Base-by-base conservation (phyloP, 495 filamentous ascomycete species). In the Penicillium soppii region DNA sequence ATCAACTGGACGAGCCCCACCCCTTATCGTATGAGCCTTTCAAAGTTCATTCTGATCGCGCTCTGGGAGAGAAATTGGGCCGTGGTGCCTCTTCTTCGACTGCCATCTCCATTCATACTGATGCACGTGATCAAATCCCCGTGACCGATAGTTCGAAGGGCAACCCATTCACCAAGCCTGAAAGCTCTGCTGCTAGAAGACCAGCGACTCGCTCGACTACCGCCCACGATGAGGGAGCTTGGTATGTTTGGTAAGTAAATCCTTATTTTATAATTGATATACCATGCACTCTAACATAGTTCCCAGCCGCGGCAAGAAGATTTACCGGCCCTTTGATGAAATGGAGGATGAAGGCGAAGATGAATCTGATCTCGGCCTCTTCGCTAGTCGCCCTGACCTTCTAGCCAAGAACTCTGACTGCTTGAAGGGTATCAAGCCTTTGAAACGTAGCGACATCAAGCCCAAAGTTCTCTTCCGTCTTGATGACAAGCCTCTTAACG, bases 91-190 rank as follows among this genome's bases (percentile, higher is more conserved):
- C 15, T 38, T 9, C 64, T n/a, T 69, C 75, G 33, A 64, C 79
- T 9, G 37, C 40, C 15, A 90, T 97, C 53, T 70, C 82, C 57
- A 95, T 98, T 46, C 96, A 83, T 64, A 97, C 91, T 8, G 94
- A 98, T 60, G 87, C 89, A 3, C 86, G 88, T 62, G 92, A 95
- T 60, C 86, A 89, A 36, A 72, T 96, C 27, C 94, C 94, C 22
- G 82, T 85, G 62, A 50, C 82, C 4, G 89, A 89, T 62, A 52
- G 71, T 21, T 81, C 70, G 47, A 63, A 75, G 52, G 82, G 85
- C 3, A 97, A 96, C 57, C 90, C 90, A 0, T 97, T 47, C 77
- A 70, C 54, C 55, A 61, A 40, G 61, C 57, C 52, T 59, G 67
- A 19, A 73, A 16, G 26, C 25, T 27, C 25, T 7, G 12, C 27